phyloP scores from a whole-genome alignment of 2,329 filamentous ascomycete species.

The Botryotinia convoluta region DNA sequence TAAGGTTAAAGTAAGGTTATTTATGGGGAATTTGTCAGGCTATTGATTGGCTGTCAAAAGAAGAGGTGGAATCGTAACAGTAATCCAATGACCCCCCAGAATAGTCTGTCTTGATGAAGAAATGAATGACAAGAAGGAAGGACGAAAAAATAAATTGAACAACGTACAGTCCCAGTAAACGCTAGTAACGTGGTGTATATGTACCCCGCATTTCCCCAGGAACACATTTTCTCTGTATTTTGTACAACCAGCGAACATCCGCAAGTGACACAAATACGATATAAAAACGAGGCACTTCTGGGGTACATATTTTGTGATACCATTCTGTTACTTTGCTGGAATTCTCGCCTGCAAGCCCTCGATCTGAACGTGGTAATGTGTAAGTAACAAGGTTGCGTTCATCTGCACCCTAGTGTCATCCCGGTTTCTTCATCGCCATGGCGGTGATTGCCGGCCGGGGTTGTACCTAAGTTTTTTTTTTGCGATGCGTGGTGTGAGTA shows the following conservation, averaged over 20 bases:
- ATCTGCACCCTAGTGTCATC: background rate
- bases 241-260: background rate
- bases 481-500: too few species aligned
- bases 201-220: constrained; percentile 6
- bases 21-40: background rate
- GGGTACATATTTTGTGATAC: background rate
- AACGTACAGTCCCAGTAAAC: background rate
- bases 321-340: background rate
- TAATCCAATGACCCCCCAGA: background rate
- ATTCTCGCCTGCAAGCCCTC: background rate
- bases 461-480: background rate
- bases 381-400: background rate
- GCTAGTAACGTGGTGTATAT: background rate
- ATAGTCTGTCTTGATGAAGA: background rate
- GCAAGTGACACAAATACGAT: background rate
- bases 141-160: background rate
- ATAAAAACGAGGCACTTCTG: background rate
- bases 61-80: background rate
- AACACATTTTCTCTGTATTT: background rate
- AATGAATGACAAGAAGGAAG: too few species aligned
- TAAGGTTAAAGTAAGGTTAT: background rate
- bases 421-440: background rate
- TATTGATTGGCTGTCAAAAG: too few species aligned
- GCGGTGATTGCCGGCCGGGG: background rate
- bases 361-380: background rate